Evolutionary conservation across 2,329 filamentous ascomycete genomes (phyloP), one percentile per base, ranked within the genome.

Genomic region (Colletotrichum eleusines): DNA sequence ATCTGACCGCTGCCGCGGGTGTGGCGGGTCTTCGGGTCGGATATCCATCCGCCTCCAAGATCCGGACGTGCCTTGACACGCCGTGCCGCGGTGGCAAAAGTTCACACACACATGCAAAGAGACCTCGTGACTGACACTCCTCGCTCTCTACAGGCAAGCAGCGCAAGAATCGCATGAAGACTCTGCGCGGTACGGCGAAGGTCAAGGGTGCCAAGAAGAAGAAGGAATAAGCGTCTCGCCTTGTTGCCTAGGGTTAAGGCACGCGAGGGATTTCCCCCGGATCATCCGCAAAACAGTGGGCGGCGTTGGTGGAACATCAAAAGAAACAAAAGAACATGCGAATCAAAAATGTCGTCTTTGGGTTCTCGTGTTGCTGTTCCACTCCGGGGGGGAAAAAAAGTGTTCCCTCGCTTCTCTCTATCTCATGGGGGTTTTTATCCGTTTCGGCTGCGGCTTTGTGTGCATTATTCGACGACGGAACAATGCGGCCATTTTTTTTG

Each of bases 131-230:
- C 77, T 79, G 69, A 79, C 75, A 73, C 65, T 58, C 28, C 38
- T 20, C 50, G 50, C 65, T 46, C 60, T 71, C 71, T 78, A 88
- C 86, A 98, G 95, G 95, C 92, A 99, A 99, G 91, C 96, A 98
- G 89, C 93, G 96, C 89, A 99, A 99, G 94, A 99, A 99, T 94
- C 91, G 95, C 86, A 91, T 93, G 87, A 98, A 99, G 94, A 96
- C 95, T 84, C 92, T 98, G 85, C 93, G 96, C 80, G 96, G 96
- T 84, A 97, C 94, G 80, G 95, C 94, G 82, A 99, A 99, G 94
- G 91, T 91, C 89, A 98, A 98, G 94, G 94, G 94, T 85, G 92
- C 91, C 83, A 91, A 91, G 88, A 90, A 92, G 86, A 96, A 97
- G 91, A 97, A 98, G 92, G 94, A 94, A 87, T 94, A 94, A 88